These are phyloP conservation scores for Globisporangium paddicum DNA, from an alignment of 352 stramenopile genomes.

Conservation along the genomic window DNA sequence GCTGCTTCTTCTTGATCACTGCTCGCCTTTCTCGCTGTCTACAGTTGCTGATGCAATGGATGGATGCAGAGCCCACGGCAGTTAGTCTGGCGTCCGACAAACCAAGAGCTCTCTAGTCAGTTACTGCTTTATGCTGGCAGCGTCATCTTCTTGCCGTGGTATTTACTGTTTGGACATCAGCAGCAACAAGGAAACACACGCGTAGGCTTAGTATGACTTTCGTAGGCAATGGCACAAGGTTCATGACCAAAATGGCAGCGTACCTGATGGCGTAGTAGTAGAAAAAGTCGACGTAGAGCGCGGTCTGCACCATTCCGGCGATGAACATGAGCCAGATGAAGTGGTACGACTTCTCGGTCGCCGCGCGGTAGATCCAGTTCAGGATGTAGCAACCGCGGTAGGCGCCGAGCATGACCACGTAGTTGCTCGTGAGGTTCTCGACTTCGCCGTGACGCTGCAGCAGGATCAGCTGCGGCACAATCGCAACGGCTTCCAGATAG, in stretches of 20 bases:
- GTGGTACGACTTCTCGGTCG: slow-evolving; percentile 95
- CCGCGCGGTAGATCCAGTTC: slow-evolving; percentile 99
- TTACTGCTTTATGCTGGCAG: slow-evolving; percentile 58
- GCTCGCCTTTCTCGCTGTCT: slow-evolving; percentile 8
- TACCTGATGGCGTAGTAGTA: slow-evolving; percentile 98
- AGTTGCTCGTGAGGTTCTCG: slow-evolving; percentile 99
- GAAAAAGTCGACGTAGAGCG: slow-evolving; percentile 99
- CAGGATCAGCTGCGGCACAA: slow-evolving; percentile 99
- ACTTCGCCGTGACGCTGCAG: slow-evolving; percentile 98
- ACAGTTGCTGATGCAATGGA: slow-evolving; percentile 9
- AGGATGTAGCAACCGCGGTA: slow-evolving; percentile 99
- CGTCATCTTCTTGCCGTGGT: slow-evolving; percentile 90
- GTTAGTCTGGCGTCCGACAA: too few species aligned
- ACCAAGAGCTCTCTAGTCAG: slow-evolving; percentile 6
- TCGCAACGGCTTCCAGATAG: slow-evolving; percentile 98
- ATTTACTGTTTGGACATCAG: slow-evolving; percentile 71
- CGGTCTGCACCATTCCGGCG: slow-evolving; percentile 97
- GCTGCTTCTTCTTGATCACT: neutral
- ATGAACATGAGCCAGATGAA: slow-evolving; percentile 99
- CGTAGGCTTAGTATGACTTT: neutral
- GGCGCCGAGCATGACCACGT: slow-evolving; percentile 97
- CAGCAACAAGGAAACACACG: neutral
- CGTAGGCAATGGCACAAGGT: too few species aligned
- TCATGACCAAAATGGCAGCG: neutral
- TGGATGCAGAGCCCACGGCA: neutral